These are phyloP conservation scores for Trametes maxima DNA, from an alignment of 768 basidiomycete genomes.

Conservation along the genomic window DNA sequence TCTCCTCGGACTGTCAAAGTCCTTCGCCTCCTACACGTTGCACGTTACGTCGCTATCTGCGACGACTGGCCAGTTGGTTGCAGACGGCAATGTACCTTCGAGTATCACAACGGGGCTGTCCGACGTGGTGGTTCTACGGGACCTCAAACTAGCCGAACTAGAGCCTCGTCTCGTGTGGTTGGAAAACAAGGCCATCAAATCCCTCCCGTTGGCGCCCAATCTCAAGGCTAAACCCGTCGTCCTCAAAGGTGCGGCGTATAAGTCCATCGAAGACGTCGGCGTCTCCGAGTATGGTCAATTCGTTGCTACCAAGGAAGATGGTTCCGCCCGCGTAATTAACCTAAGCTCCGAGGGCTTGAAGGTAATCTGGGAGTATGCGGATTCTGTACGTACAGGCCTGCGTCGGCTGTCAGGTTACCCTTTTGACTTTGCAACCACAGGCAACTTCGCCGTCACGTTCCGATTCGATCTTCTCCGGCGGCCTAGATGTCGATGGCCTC, in stretches of 20 bases:
- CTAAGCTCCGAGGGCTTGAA: conserved; percentile 48
- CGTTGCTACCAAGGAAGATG: conserved; percentile 59
- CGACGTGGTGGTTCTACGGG: conserved; percentile 41
- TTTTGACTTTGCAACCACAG: conserved; percentile 34
- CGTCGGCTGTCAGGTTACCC: background rate
- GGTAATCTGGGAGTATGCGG: conserved; percentile 56
- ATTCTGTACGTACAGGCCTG: conserved; percentile 46
- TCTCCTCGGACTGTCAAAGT: conserved; percentile 48
- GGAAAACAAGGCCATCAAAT: conserved; percentile 52
- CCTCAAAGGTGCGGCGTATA: conserved; percentile 49
- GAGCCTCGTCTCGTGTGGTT: conserved; percentile 52
- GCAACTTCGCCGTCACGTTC: conserved; percentile 44
- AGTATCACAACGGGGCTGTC: conserved; percentile 39
- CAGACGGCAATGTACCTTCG: conserved; percentile 56
- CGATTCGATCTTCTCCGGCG: conserved; percentile 60
- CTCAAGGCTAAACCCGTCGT: conserved; percentile 51
- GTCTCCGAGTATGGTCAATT: conserved; percentile 58
- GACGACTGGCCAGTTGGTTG: conserved; percentile 52
- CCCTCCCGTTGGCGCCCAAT: conserved; percentile 51
- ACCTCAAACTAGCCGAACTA: conserved; percentile 21
- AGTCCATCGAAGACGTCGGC: conserved; percentile 61
- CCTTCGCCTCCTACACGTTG: conserved; percentile 58
- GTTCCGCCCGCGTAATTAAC: conserved; percentile 56
- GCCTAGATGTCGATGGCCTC: conserved; percentile 48
- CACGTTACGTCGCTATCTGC: conserved; percentile 65